Evolutionary conservation across 108 stramenopile species (phyloP).

Genomic region (Nitzschia palea): DNA sequence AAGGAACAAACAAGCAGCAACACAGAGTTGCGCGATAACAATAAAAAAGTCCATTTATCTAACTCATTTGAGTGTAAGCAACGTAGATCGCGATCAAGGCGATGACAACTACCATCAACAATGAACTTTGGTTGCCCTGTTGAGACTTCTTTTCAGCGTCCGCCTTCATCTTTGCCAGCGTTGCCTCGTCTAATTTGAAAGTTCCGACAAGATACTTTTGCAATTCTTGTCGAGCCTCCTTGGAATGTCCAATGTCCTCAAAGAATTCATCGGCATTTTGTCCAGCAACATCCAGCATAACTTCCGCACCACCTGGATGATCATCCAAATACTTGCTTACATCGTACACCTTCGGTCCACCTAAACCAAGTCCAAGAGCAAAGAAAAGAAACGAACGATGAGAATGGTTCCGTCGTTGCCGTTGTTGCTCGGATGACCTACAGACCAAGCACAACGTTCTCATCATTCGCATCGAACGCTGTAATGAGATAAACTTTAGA

Average conservation of each 20-base stretch:
- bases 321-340: slow-evolving; percentile 96
- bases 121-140: slow-evolving; percentile 13
- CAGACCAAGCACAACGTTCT: neutral
- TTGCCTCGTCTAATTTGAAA: slow-evolving; percentile 69
- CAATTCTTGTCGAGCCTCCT: slow-evolving; percentile 88
- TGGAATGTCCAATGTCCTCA: slow-evolving; percentile 97
- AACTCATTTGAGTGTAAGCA: slow-evolving; percentile 43
- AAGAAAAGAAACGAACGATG: neutral
- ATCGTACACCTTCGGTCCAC: slow-evolving; percentile 96
- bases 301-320: slow-evolving; percentile 96
- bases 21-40: neutral
- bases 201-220: slow-evolving; percentile 76
- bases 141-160: slow-evolving; percentile 50
- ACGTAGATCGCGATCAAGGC: slow-evolving; percentile 43
- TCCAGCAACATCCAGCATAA: slow-evolving; percentile 91
- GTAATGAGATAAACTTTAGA: neutral
- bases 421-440: neutral
- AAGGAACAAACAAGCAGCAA: neutral
- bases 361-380: slow-evolving; percentile 24
- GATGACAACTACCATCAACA: slow-evolving; percentile 32
- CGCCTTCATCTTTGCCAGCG: slow-evolving; percentile 64
- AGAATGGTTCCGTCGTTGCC: neutral
- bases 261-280: slow-evolving; percentile 95
- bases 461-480: too few species aligned
- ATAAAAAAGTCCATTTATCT: neutral